Base-by-base conservation (phyloP, 1,284 basidiomycete genomes). In the Trametes hirsuta region DNA sequence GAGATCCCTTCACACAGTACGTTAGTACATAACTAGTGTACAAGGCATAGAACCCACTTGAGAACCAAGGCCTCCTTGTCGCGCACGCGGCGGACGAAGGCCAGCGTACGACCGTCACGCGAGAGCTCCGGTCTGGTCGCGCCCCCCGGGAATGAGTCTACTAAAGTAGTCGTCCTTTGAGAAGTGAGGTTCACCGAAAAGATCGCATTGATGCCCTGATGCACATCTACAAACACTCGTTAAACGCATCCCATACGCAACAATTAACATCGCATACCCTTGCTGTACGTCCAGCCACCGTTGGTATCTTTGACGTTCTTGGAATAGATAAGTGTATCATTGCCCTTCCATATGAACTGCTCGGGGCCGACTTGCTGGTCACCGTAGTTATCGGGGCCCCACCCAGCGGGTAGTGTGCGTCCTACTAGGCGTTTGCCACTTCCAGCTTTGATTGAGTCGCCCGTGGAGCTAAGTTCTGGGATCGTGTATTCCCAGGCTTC, bases 341-440 rank as follows among this genome's bases (percentile, higher is more conserved):
- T 74, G 8, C 80, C 79, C 34, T 70, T 70, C 86, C 86, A 90
- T 46, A 88, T 79, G 63, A 84, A 78, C 66, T 90, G 87, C 64
- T 91, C 88, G 1, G 86, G 84, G 0, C 88, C 88, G 61, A 91
- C 84, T 71, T 90, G 88, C 63, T 87, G 86, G 39, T 86, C 78
- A 8, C 77, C 80, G 67, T 90, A 91, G 45, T 84, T 72, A 8
- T 80, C 77, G 9, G 79, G 70, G 25, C 77, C 75, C 86, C 87
- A 88, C 2, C 87, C 87, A 2, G 68, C 55, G 25, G 88, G 88
- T 2, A 90, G 71, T 2, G 76, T 81, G 39, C 83, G 77, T 35
- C 84, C 81, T 53, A 88, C 68, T 24, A 88, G 69, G 25, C 85
- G 80, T 42, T 71, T 77, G 4, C 88, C 88, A 53, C 77, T 78